Conservation (phyloP, 345 rosid species). For the Brassica carinata region DNA sequence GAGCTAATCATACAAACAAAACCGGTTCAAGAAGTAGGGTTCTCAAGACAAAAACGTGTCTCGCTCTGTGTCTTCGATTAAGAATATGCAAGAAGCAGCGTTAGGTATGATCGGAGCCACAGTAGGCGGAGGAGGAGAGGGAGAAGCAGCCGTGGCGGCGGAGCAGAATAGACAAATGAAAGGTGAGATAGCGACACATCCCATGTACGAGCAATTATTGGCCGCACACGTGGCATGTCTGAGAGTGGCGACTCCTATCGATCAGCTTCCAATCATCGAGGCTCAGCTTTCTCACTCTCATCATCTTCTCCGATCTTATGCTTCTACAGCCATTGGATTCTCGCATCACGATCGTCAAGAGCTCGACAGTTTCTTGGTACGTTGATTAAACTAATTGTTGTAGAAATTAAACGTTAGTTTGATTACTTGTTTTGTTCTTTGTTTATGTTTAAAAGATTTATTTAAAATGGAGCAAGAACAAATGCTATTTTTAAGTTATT, state of each 20-base stretch:
- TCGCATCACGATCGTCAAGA: slow-evolving; percentile 78
- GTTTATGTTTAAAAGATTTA: neutral
- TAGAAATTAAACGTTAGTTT: neutral
- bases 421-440: neutral
- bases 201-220: slow-evolving; percentile 80
- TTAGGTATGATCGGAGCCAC: slow-evolving; percentile 69
- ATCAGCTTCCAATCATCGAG: slow-evolving; percentile 91
- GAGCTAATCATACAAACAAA: slow-evolving; percentile 13
- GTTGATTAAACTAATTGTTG: neutral
- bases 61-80: neutral
- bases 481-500: neutral
- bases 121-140: slow-evolving; percentile 47
- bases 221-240: slow-evolving; percentile 90
- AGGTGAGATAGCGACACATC: slow-evolving; percentile 92
- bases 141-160: slow-evolving; percentile 23
- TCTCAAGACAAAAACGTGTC: slow-evolving; percentile 1
- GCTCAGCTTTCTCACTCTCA: slow-evolving; percentile 89
- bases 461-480: neutral
- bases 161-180: slow-evolving; percentile 66
- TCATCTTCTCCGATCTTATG: slow-evolving; percentile 84
- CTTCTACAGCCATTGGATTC: slow-evolving; percentile 50
- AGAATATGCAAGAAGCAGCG: slow-evolving; percentile 76
- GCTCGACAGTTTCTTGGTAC: slow-evolving; percentile 90
- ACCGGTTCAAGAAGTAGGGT: slow-evolving; percentile 26
- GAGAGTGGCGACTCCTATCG: slow-evolving; percentile 94